Evolutionary conservation across 768 basidiomycete genomes (phyloP), one percentile per base, ranked within the genome.

Genomic region (Mycena filopes): DNA sequence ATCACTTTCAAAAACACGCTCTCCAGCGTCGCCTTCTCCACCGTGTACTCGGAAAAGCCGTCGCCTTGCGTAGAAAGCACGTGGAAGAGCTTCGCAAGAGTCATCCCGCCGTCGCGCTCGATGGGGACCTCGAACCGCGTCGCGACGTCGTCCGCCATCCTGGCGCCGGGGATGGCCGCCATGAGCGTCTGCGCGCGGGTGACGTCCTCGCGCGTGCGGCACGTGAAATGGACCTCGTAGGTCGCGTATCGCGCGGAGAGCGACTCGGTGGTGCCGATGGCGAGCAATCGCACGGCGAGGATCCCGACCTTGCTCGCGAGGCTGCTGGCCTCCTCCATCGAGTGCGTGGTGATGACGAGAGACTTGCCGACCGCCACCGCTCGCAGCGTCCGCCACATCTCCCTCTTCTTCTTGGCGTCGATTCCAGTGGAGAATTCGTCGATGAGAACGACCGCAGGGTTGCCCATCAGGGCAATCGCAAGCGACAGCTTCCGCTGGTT

Each of bases 291-390:
- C 59, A 86, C 87, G 1, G 92, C 90, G 13, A 94, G 77, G 57
- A 94, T 93, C 21, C 90, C 91, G 20, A 93, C 92, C 72, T 88
- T 87, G 70, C 82, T 89, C 2, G 92, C 89, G 2, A 94, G 79
- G 8, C 90, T 90, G 18, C 91, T 90, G 2, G 91, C 92, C 75
- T 94, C 92, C 76, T 93, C 92, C 92, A 93, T 93, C 0, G 90
- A 92, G 74, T 93, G 89, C 2, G 90, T 92, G 1, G 90, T 91
- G 56, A 92, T 87, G 36, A 91, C 80, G 10, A 92, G 26, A 10
- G 47, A 89, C 71, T 93, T 92, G 18, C 88, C 90, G 3, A 81
- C 78, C 0, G 89, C 84, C 6, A 91, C 88, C 28, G 82, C 84
- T 58, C 88, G 80, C 59, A 94, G 79, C 0, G 90, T 92, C 18